A percentile compares a stretch with the other conserved stretches of the same genome.
Evolutionary conservation across 805 yeast genomes (phyloP).

Genomic region (Henningerozyma blattae): DNA sequence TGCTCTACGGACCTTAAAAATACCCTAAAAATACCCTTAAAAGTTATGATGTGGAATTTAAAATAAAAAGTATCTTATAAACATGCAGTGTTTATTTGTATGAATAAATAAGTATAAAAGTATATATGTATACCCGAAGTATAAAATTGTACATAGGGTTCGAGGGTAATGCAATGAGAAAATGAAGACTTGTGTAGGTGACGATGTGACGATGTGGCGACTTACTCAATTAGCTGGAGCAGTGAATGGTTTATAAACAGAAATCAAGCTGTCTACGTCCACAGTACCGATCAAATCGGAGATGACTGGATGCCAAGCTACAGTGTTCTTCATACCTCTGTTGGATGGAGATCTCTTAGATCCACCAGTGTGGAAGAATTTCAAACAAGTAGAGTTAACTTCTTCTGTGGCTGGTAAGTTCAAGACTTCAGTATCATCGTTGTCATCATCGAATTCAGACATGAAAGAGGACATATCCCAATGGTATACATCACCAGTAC

Average conservation of each 20-base stretch:
- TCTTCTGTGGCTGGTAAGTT: constrained; percentile 8
- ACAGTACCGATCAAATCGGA: constrained; percentile 21
- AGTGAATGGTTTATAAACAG: constrained; percentile 21
- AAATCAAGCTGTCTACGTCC: constrained; percentile 20
- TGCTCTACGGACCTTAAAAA: no score
- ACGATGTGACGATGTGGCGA: no score
- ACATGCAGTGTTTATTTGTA: no score
- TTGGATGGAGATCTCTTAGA: constrained; percentile 14
- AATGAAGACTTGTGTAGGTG: no score
- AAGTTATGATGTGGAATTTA: no score
- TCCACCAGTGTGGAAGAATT: constrained; percentile 21
- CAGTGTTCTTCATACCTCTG: constrained; percentile 17
- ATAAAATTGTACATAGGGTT: no score
- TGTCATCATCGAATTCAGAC: constrained; percentile 34
- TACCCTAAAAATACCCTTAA: no score
- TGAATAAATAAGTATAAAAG: no score
- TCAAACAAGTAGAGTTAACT: constrained; percentile 19
- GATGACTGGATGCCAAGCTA: constrained; percentile 22
- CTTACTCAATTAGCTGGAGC: no score
- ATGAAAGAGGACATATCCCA: constrained; percentile 27
- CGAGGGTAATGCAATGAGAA: no score
- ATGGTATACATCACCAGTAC: constrained; percentile 23
- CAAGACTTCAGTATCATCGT: constrained; percentile 21
- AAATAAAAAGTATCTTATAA: no score
- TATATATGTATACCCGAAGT: no score